Conservation (phyloP, 768 basidiomycete genomes). For the Daedalea quercina region DNA sequence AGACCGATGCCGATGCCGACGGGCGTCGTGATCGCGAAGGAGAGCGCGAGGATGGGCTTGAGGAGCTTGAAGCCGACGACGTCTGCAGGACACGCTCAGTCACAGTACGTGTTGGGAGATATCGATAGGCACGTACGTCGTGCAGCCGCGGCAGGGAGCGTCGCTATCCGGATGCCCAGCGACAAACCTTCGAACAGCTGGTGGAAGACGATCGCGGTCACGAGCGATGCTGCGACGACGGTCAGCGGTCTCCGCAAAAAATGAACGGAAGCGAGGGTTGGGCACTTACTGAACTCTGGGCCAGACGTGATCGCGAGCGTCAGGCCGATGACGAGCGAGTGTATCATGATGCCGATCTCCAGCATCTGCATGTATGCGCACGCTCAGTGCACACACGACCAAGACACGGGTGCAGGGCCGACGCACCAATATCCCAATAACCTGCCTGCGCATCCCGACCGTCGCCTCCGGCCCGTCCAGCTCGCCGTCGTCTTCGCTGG, state of each 20-base stretch:
- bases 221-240: slow-evolving; percentile 42
- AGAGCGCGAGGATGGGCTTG: slow-evolving; percentile 45
- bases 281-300: slow-evolving; percentile 58
- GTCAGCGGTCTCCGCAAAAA: neutral
- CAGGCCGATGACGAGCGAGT: slow-evolving; percentile 75
- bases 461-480: slow-evolving; percentile 10
- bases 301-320: slow-evolving; percentile 68
- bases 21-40: slow-evolving; percentile 74
- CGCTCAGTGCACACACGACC: neutral
- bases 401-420: neutral
- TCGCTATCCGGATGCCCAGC: slow-evolving; percentile 72
- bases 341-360: slow-evolving; percentile 81
- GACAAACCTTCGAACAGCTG: slow-evolving; percentile 83
- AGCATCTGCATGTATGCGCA: slow-evolving; percentile 43
- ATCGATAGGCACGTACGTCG: slow-evolving; percentile 5
- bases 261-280: neutral
- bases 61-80: slow-evolving; percentile 23
- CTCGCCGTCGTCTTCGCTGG: slow-evolving; percentile 6
- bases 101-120: neutral
- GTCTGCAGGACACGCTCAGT: neutral
- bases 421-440: slow-evolving; percentile 69
- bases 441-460: slow-evolving; percentile 44
- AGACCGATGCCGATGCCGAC: slow-evolving; percentile 59
- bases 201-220: slow-evolving; percentile 73
- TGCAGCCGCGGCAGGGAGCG: slow-evolving; percentile 35